Evolutionary conservation across 768 basidiomycete species (phyloP), one percentile per base, ranked within the genome.

Genomic region (Collybiopsis confluens): DNA sequence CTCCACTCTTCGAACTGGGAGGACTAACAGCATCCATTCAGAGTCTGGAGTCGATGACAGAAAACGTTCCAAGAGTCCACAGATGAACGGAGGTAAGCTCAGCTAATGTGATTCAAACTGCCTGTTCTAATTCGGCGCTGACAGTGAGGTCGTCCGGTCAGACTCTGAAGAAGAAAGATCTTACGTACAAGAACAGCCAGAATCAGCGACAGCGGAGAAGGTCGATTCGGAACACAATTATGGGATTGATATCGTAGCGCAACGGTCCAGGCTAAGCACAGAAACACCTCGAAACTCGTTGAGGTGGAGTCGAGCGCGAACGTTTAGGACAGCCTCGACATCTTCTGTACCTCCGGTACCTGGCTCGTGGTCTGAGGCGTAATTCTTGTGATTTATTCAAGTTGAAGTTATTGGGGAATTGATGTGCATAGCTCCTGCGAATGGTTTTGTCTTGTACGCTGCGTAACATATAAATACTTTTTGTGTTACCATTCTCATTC

Each of bases 131-230:
- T 33, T 37, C 26, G 52, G 16, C 23, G 27, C 30, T 43, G 52
- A 44, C 21, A 53, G 52, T 45, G 52, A 53, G 43, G 41, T 33
- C 41, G 23, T 45, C 43, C 26, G 50, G 50, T n/a, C 38, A 52
- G 38, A 52, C 50, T 38, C 50, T 48, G 47, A 48, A 48, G 47
- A 48, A 48, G 47, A 48, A 33, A 35, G 30, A 48, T 35, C 47
- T 48, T 18, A 48, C 47, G 33, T 48, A 48, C 50, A 52, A 41
- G 50, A 40, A 52, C 23, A n/a, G 21, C 28, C 50, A 52, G 50
- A 52, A 42, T n/a, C 50, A 23, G 20, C 38, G 52, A 28, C 52
- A 43, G 33, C 35, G 50, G 50, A 52, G 50, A 30, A 41, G 35
- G 35, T 53, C 52, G 18, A 43, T 53, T 16, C 52, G 52, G 26